Conservation (phyloP, 1,284 basidiomycete genomes). For the Cryptococcus sp. region DNA sequence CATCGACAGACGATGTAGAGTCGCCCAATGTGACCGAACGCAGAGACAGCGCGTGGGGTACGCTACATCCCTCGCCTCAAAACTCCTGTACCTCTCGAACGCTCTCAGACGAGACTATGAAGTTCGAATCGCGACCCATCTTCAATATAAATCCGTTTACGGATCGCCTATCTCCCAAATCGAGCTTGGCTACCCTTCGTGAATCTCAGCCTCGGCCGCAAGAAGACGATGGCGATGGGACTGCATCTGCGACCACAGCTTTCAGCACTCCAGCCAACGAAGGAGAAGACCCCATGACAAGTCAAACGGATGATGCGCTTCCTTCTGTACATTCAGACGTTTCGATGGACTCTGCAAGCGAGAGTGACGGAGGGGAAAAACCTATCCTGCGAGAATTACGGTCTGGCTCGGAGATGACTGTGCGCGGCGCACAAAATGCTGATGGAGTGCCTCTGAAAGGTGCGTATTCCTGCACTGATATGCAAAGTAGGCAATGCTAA, state of each 20-base stretch:
- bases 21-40: background rate
- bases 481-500: background rate
- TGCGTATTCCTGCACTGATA: background rate
- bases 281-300: background rate
- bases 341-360: slow-evolving; percentile 5
- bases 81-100: no score
- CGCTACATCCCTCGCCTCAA: background rate
- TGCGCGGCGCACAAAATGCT: background rate
- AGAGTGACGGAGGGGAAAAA: background rate
- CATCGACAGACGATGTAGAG: background rate
- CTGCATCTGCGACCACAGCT: background rate
- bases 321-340: slow-evolving; percentile 6
- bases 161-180: no score
- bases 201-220: no score
- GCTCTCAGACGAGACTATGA: no score
- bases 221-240: no score
- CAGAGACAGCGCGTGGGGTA: background rate
- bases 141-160: no score
- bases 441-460: slow-evolving; percentile 10
- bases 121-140: no score
- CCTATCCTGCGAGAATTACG: slow-evolving; percentile 5
- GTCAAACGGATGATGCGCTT: background rate
- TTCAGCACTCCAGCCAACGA: background rate
- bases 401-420: slow-evolving; percentile 7
- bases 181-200: no score